Percentiles rank a stretch among this genome's conserved stretches.
These are phyloP conservation scores for Wickerhamiella occidentalis DNA, from an alignment of 805 yeast genomes.

Conservation along the genomic window DNA sequence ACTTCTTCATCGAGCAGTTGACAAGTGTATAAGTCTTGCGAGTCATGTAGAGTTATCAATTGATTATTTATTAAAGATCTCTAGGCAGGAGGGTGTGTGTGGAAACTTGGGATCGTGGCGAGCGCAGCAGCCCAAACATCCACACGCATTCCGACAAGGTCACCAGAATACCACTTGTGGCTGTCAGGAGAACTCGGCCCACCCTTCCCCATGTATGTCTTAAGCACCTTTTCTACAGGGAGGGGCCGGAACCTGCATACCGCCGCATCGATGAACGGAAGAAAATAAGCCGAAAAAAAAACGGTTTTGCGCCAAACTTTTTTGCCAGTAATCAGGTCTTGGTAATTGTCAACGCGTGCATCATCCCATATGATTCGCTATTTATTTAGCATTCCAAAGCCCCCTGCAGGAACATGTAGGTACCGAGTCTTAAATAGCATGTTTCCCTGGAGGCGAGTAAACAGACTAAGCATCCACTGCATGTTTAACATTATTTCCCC, in stretches of 20 bases:
- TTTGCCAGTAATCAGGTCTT: too few relatives aligned
- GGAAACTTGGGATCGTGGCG: too few relatives aligned
- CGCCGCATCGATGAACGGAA: neutral
- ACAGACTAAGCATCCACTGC: neutral
- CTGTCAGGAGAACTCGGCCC: neutral
- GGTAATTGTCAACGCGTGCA: neutral
- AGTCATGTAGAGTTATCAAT: too few relatives aligned
- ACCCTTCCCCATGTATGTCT: neutral
- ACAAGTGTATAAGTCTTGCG: neutral
- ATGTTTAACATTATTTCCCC: neutral
- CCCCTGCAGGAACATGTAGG: slow-evolving; percentile 2
- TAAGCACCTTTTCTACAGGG: neutral
- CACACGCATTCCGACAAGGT: too few relatives aligned
- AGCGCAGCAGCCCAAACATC: neutral
- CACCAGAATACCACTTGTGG: neutral
- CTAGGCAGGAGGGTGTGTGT: too few relatives aligned
- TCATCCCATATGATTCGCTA: neutral
- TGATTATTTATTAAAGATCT: too few relatives aligned
- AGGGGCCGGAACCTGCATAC: neutral
- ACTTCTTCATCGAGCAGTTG: slow-evolving; percentile 35
- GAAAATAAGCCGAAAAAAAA: too few relatives aligned
- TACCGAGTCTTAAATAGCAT: neutral
- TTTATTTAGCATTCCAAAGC: neutral
- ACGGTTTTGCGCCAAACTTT: too few relatives aligned
- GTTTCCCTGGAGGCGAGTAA: neutral